Conservation (phyloP, 495 filamentous ascomycete species). For the Chaetomium fimeti region DNA sequence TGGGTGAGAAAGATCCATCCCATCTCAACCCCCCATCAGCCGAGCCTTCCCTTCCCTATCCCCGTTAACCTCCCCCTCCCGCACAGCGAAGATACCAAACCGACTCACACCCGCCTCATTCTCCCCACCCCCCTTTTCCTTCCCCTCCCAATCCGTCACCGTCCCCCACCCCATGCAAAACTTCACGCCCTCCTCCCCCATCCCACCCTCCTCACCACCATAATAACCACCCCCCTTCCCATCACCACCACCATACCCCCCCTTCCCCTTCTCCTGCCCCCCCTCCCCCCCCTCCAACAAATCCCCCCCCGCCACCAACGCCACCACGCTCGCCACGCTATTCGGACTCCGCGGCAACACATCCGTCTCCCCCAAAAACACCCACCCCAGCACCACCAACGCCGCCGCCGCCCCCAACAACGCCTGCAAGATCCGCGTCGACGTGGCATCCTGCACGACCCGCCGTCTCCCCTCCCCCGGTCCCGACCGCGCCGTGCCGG, state of each 20-base stretch:
- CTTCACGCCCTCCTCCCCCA: slow-evolving; percentile 6
- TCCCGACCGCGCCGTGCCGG: background rate
- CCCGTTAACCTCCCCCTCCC: background rate
- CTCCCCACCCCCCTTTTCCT: background rate
- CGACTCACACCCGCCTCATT: slow-evolving; percentile 1
- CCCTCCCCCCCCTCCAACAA: slow-evolving; percentile 6
- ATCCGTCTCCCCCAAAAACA: slow-evolving; percentile 4
- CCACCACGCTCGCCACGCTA: slow-evolving; percentile 11
- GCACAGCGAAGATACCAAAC: background rate
- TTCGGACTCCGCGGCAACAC: slow-evolving; percentile 22
- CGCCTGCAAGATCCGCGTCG: slow-evolving; percentile 26
- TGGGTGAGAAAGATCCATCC: background rate
- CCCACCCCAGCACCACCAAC: slow-evolving; percentile 15
- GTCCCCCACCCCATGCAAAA: slow-evolving; percentile 25
- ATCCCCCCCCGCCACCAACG: slow-evolving; percentile 20
- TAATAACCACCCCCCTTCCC: background rate
- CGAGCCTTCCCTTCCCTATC: background rate
- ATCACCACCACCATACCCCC: background rate
- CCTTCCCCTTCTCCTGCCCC: background rate
- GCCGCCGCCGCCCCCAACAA: slow-evolving; percentile 17
- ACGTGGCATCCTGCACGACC: slow-evolving; percentile 25
- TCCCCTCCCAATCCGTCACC: slow-evolving; percentile 10
- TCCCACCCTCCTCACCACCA: background rate
- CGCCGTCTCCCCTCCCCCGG: slow-evolving; percentile 9
- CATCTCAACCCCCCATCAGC: background rate